phyloP scores from a whole-genome alignment of 139 green algal genomes.

The Picochlorum sp. region DNA sequence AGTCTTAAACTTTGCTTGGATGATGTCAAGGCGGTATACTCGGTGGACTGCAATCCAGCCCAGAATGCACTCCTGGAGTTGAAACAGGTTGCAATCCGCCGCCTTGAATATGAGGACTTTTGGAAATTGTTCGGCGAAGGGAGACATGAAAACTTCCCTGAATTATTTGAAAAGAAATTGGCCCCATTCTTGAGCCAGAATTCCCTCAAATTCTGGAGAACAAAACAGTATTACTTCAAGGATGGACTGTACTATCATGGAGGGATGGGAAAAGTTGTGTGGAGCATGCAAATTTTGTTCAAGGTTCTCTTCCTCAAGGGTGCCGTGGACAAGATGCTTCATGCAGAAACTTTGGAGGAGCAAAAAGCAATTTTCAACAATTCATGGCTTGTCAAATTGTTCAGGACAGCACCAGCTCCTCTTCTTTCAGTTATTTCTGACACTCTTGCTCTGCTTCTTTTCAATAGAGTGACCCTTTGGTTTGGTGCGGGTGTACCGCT shows the following conservation, averaged over 20 bases:
- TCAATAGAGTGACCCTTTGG: constrained; percentile 73
- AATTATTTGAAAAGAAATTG: constrained; percentile 78
- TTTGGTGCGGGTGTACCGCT: constrained; percentile 89
- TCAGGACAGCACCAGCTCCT: constrained; percentile 44
- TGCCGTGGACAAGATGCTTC: constrained; percentile 46
- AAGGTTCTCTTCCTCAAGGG: constrained; percentile 42
- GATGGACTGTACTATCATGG: constrained; percentile 93
- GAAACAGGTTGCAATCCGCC: constrained; percentile 74
- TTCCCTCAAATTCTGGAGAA: constrained; percentile 79
- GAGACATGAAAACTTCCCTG: constrained; percentile 61
- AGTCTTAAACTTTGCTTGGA: constrained; percentile 84
- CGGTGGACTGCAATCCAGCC: constrained; percentile 97
- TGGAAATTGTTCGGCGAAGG: constrained; percentile 85
- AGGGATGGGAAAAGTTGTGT: constrained; percentile 87
- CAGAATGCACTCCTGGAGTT: constrained; percentile 92
- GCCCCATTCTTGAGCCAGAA: constrained; percentile 86
- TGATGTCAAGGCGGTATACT: constrained; percentile 75
- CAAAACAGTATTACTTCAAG: constrained; percentile 82
- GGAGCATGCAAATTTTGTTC: constrained; percentile 46
- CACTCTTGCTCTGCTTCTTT: constrained; percentile 40
- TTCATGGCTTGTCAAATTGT: constrained; percentile 58
- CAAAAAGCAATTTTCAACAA: constrained; percentile 68
- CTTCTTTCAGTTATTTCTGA: constrained; percentile 60
- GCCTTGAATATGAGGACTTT: constrained; percentile 83
- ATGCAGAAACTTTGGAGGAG: constrained; percentile 73